Percentiles rank a stretch among this genome's conserved stretches.
phyloP scores from a whole-genome alignment of 352 stramenopile genomes.

The Aphanomyces euteiches region DNA sequence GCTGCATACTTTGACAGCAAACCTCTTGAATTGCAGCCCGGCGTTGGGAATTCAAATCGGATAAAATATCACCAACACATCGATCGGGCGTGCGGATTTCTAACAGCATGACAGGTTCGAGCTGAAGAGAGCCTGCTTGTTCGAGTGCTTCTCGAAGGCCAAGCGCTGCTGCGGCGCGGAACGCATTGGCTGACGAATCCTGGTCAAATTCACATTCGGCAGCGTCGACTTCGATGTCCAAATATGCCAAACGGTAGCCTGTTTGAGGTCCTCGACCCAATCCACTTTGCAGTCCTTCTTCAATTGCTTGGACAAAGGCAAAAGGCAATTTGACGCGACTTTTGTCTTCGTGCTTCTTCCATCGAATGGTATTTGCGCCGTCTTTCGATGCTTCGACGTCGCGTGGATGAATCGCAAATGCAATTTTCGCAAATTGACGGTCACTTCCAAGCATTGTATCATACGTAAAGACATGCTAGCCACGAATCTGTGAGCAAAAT shows the following conservation, averaged over 20 bases:
- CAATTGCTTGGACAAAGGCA: conserved; percentile 57
- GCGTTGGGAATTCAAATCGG: conserved; percentile 66
- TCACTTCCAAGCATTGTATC: conserved; percentile 66
- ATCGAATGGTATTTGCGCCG: conserved; percentile 49
- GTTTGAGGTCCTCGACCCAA: conserved; percentile 60
- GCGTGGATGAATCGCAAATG: conserved; percentile 47
- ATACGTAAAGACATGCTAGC: conserved; percentile 34
- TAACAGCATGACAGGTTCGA: conserved; percentile 80
- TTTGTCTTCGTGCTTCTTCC: conserved; percentile 38
- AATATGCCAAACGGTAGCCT: conserved; percentile 55
- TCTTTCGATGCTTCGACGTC: conserved; percentile 34
- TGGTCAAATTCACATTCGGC: conserved; percentile 51
- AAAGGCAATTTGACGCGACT: conserved; percentile 56
- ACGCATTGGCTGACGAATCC: conserved; percentile 66
- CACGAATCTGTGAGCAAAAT: background rate
- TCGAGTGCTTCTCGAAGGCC: conserved; percentile 57
- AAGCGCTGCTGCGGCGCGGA: conserved; percentile 51
- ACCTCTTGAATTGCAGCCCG: conserved; percentile 70
- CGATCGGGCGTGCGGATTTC: conserved; percentile 59
- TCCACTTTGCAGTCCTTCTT: conserved; percentile 50
- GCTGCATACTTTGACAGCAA: background rate
- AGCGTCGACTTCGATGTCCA: conserved; percentile 64
- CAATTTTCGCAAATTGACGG: conserved; percentile 67
- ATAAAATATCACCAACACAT: conserved; percentile 66
- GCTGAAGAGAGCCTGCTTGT: conserved; percentile 47